Evolutionary conservation across 202 grass and related monocot species (phyloP), one percentile per base, ranked within the genome.

Genomic region (Schoenoplectus tabernaemontani): DNA sequence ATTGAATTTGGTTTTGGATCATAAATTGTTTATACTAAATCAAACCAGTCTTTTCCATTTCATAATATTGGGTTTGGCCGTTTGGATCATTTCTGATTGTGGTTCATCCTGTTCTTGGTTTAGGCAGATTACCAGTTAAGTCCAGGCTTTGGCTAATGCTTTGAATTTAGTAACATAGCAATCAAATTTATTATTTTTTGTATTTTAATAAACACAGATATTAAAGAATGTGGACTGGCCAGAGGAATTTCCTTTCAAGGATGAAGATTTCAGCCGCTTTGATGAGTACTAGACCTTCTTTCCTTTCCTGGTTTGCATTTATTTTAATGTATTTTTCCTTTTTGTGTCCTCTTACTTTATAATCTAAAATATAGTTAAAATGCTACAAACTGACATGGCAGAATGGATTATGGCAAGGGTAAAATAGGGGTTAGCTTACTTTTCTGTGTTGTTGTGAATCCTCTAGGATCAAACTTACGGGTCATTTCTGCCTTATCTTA

Each of bases 211-310:
- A 53, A 48, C 63, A 75, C 78, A 97, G 94, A 87, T 97, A 88
- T 39, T 97, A 82, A 93, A 93, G 86, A 83, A 86, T 67, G 89
- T 93, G 23, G 84, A 90, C 72, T 97, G 94, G 94, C 94, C 91
- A 0, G 91, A 97, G 17, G 81, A 90, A 60, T 93, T 93, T 62
- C 94, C 94, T 50, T 97, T 97, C 86, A 97, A 97, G 81, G 82
- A 90, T 28, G 94, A 97, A 62, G 94, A 97, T 75, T 93, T 97
- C 77, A 88, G 82, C 82, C 94, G 91, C 62, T 93, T 97, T 58
- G 94, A 97, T 22, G 89, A 97, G 91, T 97, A 84, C 57, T 79
- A 58, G 41, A 20, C 56, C 59, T 79, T 39, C 11, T 77, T 77
- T 58, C 73, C 59, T 79, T 78, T 79, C 23, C 77, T 79, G 77